Evolutionary conservation across 1,139 yeast species (phyloP), one percentile per base, ranked within the genome.

Genomic region (Candida freyschussii): DNA sequence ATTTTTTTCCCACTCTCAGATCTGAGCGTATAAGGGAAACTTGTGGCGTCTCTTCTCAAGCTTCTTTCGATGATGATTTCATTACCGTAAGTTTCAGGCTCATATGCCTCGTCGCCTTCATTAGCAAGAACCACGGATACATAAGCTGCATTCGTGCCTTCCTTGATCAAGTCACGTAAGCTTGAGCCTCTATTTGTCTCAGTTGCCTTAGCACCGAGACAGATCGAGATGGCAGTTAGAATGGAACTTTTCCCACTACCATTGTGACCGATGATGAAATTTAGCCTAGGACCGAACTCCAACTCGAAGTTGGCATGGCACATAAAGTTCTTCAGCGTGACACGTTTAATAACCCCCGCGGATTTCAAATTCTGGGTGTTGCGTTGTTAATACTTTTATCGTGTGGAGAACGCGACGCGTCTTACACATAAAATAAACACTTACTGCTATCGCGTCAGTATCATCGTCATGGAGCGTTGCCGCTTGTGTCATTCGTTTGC

Each of bases 171-270:
- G 33, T 73, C 77, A 45, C 74, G 78, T 27, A 85, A 64, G 7
- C 78, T 72, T 8, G 75, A 65, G 5, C 95, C 97, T 55, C 98
- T 71, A 50, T 82, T 82, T 0, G 98, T 91, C 36, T 78, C 87
- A n/a, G 79, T 69, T 0, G 97, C 96, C 49, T 80, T 83, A 1
- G 95, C 95, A n/a, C 98, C 98, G 8, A 91, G 62, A 6, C 96
- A 94, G 10, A 87, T 81, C 3, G 93, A 78, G 6, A 93, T 77
- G 1, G 96, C 97, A 0, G 97, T 89, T 41, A 93, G 62, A 19
- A 93, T 72, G 1, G 98, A 96, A 57, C 93, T 79, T 53, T 93
- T 93, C 20, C 99, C 99, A 21, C 95, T 80, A 3, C 99, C 99
- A 52, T 93, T 93, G 43, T 84, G 73, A 10, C 99, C 99, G 22